A percentile compares a stretch with the other conserved stretches of the same genome.
Conservation (phyloP, 192 early-diverging fungal genomes). For the Backusella tuberculispora region DNA sequence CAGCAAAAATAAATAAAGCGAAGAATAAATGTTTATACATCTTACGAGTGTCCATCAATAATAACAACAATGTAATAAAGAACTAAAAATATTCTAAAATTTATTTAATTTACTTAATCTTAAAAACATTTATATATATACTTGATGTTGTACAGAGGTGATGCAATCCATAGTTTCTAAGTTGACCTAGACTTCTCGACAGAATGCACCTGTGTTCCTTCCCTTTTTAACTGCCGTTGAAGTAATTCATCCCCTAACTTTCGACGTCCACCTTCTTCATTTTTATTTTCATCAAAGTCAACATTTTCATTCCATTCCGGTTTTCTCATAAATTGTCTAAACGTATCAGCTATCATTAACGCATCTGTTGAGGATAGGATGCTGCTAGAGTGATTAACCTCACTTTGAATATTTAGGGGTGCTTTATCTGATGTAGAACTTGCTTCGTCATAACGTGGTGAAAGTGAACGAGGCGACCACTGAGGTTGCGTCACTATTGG, state of each 20-base stretch:
- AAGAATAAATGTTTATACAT: not conserved
- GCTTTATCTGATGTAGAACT: not conserved
- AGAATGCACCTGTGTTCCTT: slow-evolving; percentile 19
- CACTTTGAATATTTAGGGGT: not conserved
- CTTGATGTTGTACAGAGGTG: not conserved
- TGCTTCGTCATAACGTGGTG: slow-evolving; percentile 17
- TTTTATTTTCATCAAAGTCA: not conserved
- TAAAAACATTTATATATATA: not conserved
- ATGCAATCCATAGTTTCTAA: not conserved
- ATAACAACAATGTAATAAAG: not conserved
- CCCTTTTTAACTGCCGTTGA: slow-evolving; percentile 11
- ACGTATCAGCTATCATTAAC: slow-evolving; percentile 44
- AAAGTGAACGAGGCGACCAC: not conserved
- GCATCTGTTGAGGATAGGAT: slow-evolving; percentile 43
- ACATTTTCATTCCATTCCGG: slow-evolving; percentile 40
- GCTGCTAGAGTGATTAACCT: slow-evolving; percentile 27
- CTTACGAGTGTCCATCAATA: not conserved
- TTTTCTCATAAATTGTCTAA: slow-evolving; percentile 46
- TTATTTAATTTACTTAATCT: not conserved
- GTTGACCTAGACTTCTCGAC: slow-evolving; percentile 8
- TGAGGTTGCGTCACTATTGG: slow-evolving; percentile 19
- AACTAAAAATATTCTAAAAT: not conserved
- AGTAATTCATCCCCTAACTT: slow-evolving; percentile 11
- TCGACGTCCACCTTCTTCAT: not conserved
- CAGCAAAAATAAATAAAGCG: not conserved